Evolutionary conservation across 352 stramenopile genomes (phyloP).

Genomic region (Aphanomyces cochlioides): DNA sequence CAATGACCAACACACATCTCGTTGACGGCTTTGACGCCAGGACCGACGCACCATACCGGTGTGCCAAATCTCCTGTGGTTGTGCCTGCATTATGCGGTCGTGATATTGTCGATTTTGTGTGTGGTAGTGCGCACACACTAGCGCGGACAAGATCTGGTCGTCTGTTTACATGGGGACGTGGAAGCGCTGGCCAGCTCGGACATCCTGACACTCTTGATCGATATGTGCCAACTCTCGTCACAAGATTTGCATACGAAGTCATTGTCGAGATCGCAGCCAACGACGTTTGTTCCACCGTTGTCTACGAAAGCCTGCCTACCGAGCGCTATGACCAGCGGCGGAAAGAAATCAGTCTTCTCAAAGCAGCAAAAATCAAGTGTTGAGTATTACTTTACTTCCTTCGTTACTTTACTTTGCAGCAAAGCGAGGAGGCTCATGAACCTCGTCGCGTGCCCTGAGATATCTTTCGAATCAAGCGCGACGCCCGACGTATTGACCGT

Average conservation of each 20-base stretch:
- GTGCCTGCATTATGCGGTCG: conserved; percentile 47
- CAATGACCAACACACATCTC: conserved; percentile 31
- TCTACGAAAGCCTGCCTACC: conserved; percentile 45
- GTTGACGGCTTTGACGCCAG: conserved; percentile 65
- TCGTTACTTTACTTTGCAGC: conserved; percentile 4
- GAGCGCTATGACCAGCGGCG: conserved; percentile 45
- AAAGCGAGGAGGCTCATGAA: conserved; percentile 9
- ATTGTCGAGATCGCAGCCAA: conserved; percentile 51
- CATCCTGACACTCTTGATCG: conserved; percentile 37
- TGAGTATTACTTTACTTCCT: background rate
- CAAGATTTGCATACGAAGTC: conserved; percentile 47
- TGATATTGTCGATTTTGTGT: conserved; percentile 48
- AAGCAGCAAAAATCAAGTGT: conserved; percentile 30
- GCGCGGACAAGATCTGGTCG: conserved; percentile 46
- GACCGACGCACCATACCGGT: conserved; percentile 62
- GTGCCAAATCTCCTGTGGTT: conserved; percentile 41
- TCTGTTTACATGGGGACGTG: conserved; percentile 63
- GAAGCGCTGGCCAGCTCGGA: conserved; percentile 46
- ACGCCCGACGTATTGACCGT: conserved; percentile 26
- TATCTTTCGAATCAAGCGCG: conserved; percentile 16
- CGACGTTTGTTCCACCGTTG: conserved; percentile 52
- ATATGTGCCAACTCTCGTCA: conserved; percentile 45
- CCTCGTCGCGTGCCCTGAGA: background rate
- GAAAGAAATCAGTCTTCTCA: conserved; percentile 47
- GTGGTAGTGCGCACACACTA: conserved; percentile 51